phyloP scores from a whole-genome alignment of 2,329 filamentous ascomycete species.

The Xylaria sp. region DNA sequence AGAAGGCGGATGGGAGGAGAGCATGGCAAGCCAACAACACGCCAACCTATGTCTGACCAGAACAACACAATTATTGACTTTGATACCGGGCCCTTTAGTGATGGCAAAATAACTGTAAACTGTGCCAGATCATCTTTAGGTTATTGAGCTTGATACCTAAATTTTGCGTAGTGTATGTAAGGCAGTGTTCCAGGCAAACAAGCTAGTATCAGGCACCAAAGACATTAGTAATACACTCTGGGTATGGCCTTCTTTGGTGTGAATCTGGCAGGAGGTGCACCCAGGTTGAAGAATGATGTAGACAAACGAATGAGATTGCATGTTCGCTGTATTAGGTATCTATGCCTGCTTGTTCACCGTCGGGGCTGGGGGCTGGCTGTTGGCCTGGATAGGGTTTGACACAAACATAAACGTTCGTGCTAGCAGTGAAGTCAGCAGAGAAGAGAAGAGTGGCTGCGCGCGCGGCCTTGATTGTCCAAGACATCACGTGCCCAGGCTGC shows the following conservation, averaged over 20 bases:
- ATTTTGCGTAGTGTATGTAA: not conserved
- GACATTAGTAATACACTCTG: conserved; percentile 21
- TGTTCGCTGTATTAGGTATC: conserved; percentile 31
- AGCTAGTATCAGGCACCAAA: conserved; percentile 30
- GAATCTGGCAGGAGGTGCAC: not conserved
- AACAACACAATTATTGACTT: not conserved
- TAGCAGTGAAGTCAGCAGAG: conserved; percentile 16
- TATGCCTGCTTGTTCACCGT: conserved; percentile 13
- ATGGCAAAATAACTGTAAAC: not conserved
- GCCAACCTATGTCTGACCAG: not conserved
- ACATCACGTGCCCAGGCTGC: conserved; percentile 45
- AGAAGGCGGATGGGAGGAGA: conserved; percentile 6
- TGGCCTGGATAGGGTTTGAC: conserved; percentile 3
- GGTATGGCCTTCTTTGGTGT: not conserved
- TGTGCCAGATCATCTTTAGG: not conserved
- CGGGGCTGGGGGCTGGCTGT: not conserved
- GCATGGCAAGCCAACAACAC: conserved; percentile 3
- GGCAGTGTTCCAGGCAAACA: not conserved
- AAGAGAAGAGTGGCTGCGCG: not conserved
- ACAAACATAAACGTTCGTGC: conserved; percentile 25
- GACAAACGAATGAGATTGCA: conserved; percentile 19
- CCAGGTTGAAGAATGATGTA: not conserved
- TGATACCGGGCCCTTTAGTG: not conserved
- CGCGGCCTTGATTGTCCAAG: conserved; percentile 21
- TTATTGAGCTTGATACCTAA: conserved; percentile 11